phyloP scores from a whole-genome alignment of 352 stramenopile species.

The Globisporangium apiculatum region DNA sequence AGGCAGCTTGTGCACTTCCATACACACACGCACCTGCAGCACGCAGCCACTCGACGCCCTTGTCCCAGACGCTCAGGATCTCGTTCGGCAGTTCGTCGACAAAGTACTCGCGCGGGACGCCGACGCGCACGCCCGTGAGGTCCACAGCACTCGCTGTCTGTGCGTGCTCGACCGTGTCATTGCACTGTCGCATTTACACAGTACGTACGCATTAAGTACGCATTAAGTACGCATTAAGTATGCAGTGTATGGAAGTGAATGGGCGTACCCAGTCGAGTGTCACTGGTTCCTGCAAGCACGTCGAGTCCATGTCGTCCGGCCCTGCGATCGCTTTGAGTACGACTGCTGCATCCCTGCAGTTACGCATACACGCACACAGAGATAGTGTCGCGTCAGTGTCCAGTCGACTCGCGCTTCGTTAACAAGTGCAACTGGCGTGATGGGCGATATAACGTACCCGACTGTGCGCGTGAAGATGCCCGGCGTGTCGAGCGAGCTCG shows the following conservation, averaged over 20 bases:
- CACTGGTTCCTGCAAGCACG: slow-evolving; percentile 43
- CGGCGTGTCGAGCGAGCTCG: slow-evolving; percentile 94
- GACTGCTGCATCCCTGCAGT: slow-evolving; percentile 58
- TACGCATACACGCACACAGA: background rate
- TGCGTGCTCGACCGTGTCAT: slow-evolving; percentile 22
- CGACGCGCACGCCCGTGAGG: slow-evolving; percentile 83
- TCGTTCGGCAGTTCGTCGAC: slow-evolving; percentile 85
- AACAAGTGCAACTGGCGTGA: too few species aligned
- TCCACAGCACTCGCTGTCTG: slow-evolving; percentile 21
- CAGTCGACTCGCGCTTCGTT: background rate
- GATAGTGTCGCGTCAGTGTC: background rate
- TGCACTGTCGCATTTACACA: slow-evolving; percentile 18
- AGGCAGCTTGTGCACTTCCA: background rate
- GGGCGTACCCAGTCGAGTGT: slow-evolving; percentile 49
- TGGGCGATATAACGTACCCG: slow-evolving; percentile 24
- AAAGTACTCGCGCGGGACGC: slow-evolving; percentile 93
- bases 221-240: background rate
- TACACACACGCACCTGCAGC: slow-evolving; percentile 26
- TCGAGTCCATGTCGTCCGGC: slow-evolving; percentile 79
- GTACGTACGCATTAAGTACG: background rate
- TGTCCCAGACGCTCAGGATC: slow-evolving; percentile 83
- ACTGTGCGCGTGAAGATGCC: slow-evolving; percentile 90
- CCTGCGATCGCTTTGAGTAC: slow-evolving; percentile 80
- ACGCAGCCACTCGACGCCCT: slow-evolving; percentile 62
- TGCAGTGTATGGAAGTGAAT: too few species aligned